phyloP scores from a whole-genome alignment of 495 filamentous ascomycete genomes.

The Cairneyella variabilis region DNA sequence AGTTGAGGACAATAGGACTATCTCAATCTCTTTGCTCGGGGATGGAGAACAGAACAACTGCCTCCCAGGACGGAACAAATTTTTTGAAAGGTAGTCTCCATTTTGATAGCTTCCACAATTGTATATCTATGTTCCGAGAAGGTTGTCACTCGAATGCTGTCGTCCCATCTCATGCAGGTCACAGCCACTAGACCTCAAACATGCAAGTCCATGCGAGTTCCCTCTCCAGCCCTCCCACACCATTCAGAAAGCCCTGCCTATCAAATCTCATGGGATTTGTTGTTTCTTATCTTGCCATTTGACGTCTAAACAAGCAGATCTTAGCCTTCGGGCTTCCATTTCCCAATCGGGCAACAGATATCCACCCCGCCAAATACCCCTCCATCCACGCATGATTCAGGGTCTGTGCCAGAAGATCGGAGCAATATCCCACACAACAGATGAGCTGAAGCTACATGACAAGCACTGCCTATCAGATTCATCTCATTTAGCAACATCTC shows the following conservation, averaged over 20 bases:
- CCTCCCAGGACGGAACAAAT: no score
- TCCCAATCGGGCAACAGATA: background rate
- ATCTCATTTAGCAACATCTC: no score
- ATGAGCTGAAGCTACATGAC: background rate
- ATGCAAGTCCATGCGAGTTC: slow-evolving; percentile 15
- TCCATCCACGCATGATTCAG: no score
- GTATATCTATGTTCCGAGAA: background rate
- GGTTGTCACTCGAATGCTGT: background rate
- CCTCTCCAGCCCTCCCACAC: background rate
- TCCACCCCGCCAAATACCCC: slow-evolving; percentile 2
- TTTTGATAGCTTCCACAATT: no score
- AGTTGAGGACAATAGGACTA: background rate
- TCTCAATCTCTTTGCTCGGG: background rate
- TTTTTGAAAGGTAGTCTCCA: no score
- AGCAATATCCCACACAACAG: no score
- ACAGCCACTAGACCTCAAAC: slow-evolving; percentile 7
- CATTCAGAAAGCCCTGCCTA: background rate
- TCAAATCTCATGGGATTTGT: background rate
- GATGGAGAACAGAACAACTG: no score
- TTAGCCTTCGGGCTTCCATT: slow-evolving; percentile 1
- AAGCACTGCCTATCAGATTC: no score
- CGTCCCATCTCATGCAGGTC: background rate
- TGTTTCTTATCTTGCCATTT: background rate
- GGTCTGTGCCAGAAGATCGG: no score
- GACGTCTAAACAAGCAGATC: no score